Base-by-base conservation (phyloP, 257 asterid species). In the Leptodermis oblonga region DNA sequence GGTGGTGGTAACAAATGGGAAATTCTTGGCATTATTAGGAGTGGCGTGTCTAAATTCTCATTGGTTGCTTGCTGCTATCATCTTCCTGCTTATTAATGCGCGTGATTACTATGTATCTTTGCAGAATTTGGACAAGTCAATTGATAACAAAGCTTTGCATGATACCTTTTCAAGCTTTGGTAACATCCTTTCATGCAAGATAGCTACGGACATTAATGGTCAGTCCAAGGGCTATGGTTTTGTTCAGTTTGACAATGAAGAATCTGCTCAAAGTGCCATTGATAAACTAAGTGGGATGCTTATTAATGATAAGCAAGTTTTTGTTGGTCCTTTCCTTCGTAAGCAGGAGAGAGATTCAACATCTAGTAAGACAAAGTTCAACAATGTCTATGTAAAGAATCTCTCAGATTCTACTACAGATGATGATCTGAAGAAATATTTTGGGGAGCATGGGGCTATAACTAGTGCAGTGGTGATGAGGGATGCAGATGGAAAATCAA, bases 381-480 rank as follows among this genome's bases (percentile, higher is more conserved):
- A 79, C 63, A 86, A 86, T 69, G 86, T 86, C 7, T 86, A 68
- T 78, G 91, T 86, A 77, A 86, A 86, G 63, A 86, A 83, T 66
- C 80, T 86, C 0, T 43, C 91, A 2, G 91, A 86, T 39, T 56
- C 78, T 23, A 74, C 78, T 22, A 73, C 88, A 10, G 91, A 86
- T 23, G 91, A 86, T 33, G 88, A 86, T 41, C 60, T 86, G 42
- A 74, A 65, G 70, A 76, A 77, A 25, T 53, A 41, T 26, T 86
- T 86, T 78, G 86, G 79, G 13, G 87, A 81, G 76, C 77, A 72
- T 70, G 91, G 91, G 36, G 37, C 69, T 30, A 83, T 86, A 67
- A 83, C 91, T 3, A 86, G 88, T 81, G 74, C 82, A 4, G 88
- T 73, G 28, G 85, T 86, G 72, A 86, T 86, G 91, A 81, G 81